Conservation (phyloP, 2,329 filamentous ascomycete genomes). For the Colletotrichum horii region DNA sequence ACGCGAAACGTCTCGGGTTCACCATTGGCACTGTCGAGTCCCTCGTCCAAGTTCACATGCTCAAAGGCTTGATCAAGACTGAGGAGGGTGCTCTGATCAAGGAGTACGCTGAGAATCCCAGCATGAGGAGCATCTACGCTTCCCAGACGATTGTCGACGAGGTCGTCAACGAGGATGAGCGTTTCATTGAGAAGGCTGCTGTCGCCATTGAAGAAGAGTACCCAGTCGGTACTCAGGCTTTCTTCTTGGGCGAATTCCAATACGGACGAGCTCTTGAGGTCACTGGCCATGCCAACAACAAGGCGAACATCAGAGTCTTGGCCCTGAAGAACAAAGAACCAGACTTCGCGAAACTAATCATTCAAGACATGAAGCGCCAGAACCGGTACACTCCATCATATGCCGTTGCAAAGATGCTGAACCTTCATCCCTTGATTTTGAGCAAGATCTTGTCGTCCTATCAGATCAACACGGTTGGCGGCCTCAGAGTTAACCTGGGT, state of each 20-base stretch:
- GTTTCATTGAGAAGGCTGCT: slow-evolving; percentile 91
- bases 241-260: slow-evolving; percentile 92
- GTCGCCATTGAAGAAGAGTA: slow-evolving; percentile 92
- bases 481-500: slow-evolving; percentile 85
- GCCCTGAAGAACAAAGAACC: slow-evolving; percentile 74
- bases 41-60: slow-evolving; percentile 89
- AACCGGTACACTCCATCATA: slow-evolving; percentile 87
- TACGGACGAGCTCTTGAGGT: slow-evolving; percentile 92
- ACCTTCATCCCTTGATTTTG: slow-evolving; percentile 83
- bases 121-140: slow-evolving; percentile 89
- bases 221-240: slow-evolving; percentile 79
- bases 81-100: slow-evolving; percentile 91
- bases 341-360: slow-evolving; percentile 81
- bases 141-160: slow-evolving; percentile 89
- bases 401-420: slow-evolving; percentile 82
- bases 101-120: slow-evolving; percentile 86
- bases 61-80: slow-evolving; percentile 88
- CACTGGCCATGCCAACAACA: slow-evolving; percentile 73
- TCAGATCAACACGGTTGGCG: slow-evolving; percentile 78
- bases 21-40: slow-evolving; percentile 87
- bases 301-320: slow-evolving; percentile 80
- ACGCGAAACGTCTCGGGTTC: slow-evolving; percentile 90
- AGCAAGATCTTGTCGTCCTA: slow-evolving; percentile 98
- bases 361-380: slow-evolving; percentile 69
- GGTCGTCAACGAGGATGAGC: slow-evolving; percentile 87